Percentiles rank a stretch among this genome's conserved stretches.
These are phyloP conservation scores for Mucor indicus DNA, from an alignment of 371 early-diverging fungal species.

Conservation along the genomic window DNA sequence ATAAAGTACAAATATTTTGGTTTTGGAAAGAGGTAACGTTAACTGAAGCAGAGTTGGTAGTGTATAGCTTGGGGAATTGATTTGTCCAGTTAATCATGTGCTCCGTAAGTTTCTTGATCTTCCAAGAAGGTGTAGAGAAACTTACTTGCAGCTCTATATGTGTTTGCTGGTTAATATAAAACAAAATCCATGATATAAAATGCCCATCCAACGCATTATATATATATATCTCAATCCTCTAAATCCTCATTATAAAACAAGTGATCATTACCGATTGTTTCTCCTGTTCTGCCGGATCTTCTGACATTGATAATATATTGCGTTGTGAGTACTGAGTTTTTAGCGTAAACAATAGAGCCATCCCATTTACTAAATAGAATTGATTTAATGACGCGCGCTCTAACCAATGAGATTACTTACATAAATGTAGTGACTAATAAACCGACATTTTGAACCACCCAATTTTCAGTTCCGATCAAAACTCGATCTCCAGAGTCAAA, in stretches of 20 bases:
- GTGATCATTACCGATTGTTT: constrained; percentile 45
- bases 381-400: no score
- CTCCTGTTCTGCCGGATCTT: constrained; percentile 60
- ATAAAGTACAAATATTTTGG: constrained; percentile 30
- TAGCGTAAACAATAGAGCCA: constrained; percentile 72
- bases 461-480: constrained; percentile 29
- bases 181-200: no score
- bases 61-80: constrained; percentile 29
- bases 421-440: constrained; percentile 35
- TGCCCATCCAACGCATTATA: no score
- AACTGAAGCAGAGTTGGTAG: constrained; percentile 23
- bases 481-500: constrained; percentile 46
- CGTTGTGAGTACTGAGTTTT: constrained; percentile 64
- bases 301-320: constrained; percentile 76
- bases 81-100: constrained; percentile 58
- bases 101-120: constrained; percentile 54
- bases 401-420: constrained; percentile 13
- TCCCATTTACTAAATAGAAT: constrained; percentile 43
- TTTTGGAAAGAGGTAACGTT: constrained; percentile 36
- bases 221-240: no score
- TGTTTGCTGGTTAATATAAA: no score
- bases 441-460: constrained; percentile 35
- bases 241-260: background rate
- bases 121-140: constrained; percentile 63
- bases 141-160: constrained; percentile 57